A percentile compares a stretch with the other conserved stretches of the same genome.
These are phyloP conservation scores for Ganoderma sinense DNA, from an alignment of 1,284 basidiomycete species.

Conservation along the genomic window DNA sequence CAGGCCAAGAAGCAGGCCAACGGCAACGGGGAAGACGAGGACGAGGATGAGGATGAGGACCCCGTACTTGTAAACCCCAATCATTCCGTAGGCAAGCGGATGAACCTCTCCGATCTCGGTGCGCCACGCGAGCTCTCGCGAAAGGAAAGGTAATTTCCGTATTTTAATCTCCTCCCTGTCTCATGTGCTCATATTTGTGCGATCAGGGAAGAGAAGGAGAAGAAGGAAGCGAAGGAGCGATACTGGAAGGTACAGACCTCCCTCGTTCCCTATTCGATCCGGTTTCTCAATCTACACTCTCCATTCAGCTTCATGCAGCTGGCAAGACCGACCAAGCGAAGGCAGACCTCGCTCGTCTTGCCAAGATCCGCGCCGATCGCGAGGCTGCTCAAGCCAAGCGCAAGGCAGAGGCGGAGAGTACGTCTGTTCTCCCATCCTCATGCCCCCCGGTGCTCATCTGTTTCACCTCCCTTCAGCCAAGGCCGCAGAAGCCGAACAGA, in stretches of 20 bases:
- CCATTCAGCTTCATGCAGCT: constrained; percentile 64
- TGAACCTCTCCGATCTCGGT: constrained; percentile 36
- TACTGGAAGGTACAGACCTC: constrained; percentile 76
- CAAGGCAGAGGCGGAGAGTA: constrained; percentile 86
- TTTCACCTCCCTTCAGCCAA: constrained; percentile 45
- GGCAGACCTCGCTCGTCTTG: constrained; percentile 85
- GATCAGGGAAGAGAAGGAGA: constrained; percentile 86
- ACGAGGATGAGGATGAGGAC: constrained; percentile 35
- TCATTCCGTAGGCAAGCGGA: constrained; percentile 37
- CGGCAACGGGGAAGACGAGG: constrained; percentile 38
- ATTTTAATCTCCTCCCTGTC: not conserved
- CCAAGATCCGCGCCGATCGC: constrained; percentile 85
- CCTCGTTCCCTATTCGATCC: not conserved
- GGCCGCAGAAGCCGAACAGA: constrained; percentile 51
- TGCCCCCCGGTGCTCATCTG: constrained; percentile 3
- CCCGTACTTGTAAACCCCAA: constrained; percentile 42
- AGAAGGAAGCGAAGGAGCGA: constrained; percentile 84
- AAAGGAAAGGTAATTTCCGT: constrained; percentile 33
- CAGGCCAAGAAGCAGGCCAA: constrained; percentile 32
- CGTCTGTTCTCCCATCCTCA: constrained; percentile 18
- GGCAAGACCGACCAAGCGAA: constrained; percentile 93
- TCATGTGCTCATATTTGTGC: not conserved
- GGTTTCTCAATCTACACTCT: not conserved
- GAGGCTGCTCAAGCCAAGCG: constrained; percentile 87
- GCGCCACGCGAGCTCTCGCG: constrained; percentile 39